A percentile compares a stretch with the other conserved stretches of the same genome.
Evolutionary conservation across 1,139 yeast species (phyloP).

Genomic region (Ogataea hybrid): DNA sequence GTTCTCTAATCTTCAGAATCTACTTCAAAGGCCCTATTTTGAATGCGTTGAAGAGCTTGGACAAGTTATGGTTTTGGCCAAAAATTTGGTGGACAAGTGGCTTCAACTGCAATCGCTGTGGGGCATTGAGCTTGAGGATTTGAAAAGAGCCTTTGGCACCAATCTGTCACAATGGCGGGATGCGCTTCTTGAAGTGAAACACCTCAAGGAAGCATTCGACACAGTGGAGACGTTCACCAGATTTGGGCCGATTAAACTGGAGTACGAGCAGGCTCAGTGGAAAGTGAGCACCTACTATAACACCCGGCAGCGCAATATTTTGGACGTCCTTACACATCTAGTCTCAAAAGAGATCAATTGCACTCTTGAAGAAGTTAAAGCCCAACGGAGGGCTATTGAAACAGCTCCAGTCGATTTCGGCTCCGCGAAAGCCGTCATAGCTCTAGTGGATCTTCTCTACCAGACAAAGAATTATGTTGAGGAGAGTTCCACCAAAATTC

Average conservation of each 20-base stretch:
- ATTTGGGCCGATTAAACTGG: constrained; percentile 44
- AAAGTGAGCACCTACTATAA: constrained; percentile 57
- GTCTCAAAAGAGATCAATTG: constrained; percentile 33
- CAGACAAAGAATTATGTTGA: constrained; percentile 19
- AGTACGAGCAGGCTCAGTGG: constrained; percentile 54
- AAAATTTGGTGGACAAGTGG: constrained; percentile 50
- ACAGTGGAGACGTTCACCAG: constrained; percentile 38
- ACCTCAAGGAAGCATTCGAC: constrained; percentile 51
- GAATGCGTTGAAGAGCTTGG: constrained; percentile 25
- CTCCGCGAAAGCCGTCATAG: constrained; percentile 37
- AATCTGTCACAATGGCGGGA: constrained; percentile 48
- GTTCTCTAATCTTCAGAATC: constrained; percentile 2
- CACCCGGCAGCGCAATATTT: constrained; percentile 50
- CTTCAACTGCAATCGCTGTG: constrained; percentile 54
- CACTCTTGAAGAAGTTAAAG: constrained; percentile 30
- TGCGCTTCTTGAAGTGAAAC: constrained; percentile 43
- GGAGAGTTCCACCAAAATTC: constrained; percentile 34
- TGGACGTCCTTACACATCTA: constrained; percentile 42
- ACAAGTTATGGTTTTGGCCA: constrained; percentile 30
- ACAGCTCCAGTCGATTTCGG: constrained; percentile 33
- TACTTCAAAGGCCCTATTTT: constrained; percentile 17
- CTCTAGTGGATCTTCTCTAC: constrained; percentile 36
- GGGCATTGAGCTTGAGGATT: constrained; percentile 45
- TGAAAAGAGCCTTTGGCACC: constrained; percentile 34
- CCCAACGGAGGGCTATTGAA: constrained; percentile 36